Base-by-base conservation (phyloP, 371 early-diverging fungal species). In the Rhizomucor pusillus region DNA sequence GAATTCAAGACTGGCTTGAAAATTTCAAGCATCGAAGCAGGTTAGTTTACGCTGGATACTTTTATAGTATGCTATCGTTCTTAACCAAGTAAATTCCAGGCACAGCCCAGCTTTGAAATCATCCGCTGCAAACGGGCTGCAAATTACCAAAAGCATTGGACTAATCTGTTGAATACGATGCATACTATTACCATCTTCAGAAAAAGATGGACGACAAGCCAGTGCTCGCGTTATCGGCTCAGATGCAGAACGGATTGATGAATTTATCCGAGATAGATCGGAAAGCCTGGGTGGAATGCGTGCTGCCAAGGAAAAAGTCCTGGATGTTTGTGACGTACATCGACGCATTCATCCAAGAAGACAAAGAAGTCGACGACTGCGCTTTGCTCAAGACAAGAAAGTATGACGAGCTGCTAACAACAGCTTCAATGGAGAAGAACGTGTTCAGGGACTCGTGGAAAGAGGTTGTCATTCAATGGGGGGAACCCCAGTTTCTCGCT, bases 351-450 rank as follows among this genome's bases (percentile, higher is more conserved):
- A 12, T 47, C 10, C 12, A n/a, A 25, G 20, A 47, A 10, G 48
- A 47, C 20, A 18, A 9, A 25, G n/a, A 47, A 6, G 11, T 47
- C 20, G 48, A 47, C 24, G 48, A 47, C 48, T 47, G 48, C 48
- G 48, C 25, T 22, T 9, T 18, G 48, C 48, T 9, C 11, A 20
- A 11, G 10, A 25, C 20, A 10, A 20, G 20, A 10, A 20, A 47
- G 48, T 20, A 47, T 25, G 25, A 10, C 11, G 48, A 25, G 29
- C 18, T 10, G 10, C 16, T 25, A 6, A 16, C 13, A 20, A 25
- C 48, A 13, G 23, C 11, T 10, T 10, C 24, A 11, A 20, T 47
- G 11, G 48, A 47, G 23, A 47, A 47, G 24, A 47, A 47, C 24
- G 16, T 11, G 48, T 29, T n/a, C 18, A 25, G 48, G 24, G 24